Base-by-base conservation (phyloP, 768 basidiomycete genomes). In the Trametes maxima region DNA sequence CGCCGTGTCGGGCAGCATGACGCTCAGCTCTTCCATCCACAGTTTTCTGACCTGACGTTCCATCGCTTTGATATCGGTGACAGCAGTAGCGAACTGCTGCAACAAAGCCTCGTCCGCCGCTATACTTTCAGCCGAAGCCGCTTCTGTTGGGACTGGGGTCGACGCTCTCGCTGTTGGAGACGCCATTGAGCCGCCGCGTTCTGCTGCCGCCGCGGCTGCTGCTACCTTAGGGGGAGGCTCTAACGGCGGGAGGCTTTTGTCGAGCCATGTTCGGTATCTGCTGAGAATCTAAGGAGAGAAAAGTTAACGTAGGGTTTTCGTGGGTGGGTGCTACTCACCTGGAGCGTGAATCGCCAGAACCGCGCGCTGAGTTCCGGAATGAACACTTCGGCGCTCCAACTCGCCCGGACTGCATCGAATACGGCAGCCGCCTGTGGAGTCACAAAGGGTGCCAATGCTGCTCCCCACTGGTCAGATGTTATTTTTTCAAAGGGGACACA, bases 291-390 rank as follows among this genome's bases (percentile, higher is more conserved):
- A 59, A 47, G 35, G 25, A 45, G 54, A 8, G n/a, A 3, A 17
- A 25, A 63, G 37, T 40, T 55, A 56, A 54, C 19, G 59, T 28
- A 33, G 33, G 37, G 13, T 37, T 43, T 54, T 21, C 28, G 37
- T 51, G 37, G 51, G 21, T 44, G 21, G 22, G 16, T 3, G 25
- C 16, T 52, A 66, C 79, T 40, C 50, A 94, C 94, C 84, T 99
- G 96, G 25, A 99, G 75, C 6, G 89, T 92, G 59, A 98, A 76
- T 68, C 83, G 85, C 97, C 96, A 98, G 73, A 98, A 98, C 51
- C 90, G 83, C 73, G 88, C 81, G 37, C 84, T 83, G 12, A 98
- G 75, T 60, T 94, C 89, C 1, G 89, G 88, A 43, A 98, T 86
- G 72, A 84, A 95, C 8, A 97, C 81, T 53, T 94, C 88, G 17